Conservation (phyloP, 495 filamentous ascomycete genomes). For the Jackrogersella multiformis region DNA sequence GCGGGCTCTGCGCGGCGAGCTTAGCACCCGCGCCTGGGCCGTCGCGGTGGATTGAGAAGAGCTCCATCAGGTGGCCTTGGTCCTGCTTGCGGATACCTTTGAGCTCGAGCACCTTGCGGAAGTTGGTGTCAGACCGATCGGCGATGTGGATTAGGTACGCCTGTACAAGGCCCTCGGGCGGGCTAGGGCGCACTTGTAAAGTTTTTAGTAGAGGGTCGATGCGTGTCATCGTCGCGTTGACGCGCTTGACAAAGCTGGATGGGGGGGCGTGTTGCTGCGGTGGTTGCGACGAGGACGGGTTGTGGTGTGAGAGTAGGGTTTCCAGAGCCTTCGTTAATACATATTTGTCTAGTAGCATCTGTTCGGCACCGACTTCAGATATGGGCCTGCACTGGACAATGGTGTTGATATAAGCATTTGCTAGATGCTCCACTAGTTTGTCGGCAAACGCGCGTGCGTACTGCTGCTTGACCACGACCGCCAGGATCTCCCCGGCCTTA, state of each 20-base stretch:
- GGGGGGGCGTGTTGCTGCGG: slow-evolving; percentile 59
- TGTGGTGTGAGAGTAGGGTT: slow-evolving; percentile 69
- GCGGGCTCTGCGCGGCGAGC: slow-evolving; percentile 65
- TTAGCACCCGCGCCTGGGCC: slow-evolving; percentile 66
- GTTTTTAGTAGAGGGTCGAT: slow-evolving; percentile 95
- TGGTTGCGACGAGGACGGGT: slow-evolving; percentile 44
- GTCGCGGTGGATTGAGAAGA: slow-evolving; percentile 84
- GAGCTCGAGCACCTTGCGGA: slow-evolving; percentile 93
- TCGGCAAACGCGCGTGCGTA: slow-evolving; percentile 96
- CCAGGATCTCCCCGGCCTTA: slow-evolving; percentile 75
- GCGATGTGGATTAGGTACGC: slow-evolving; percentile 96
- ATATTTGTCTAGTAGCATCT: slow-evolving; percentile 97
- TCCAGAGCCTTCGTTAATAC: slow-evolving; percentile 85
- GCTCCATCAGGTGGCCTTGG: slow-evolving; percentile 82
- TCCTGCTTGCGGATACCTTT: slow-evolving; percentile 87
- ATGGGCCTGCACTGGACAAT: slow-evolving; percentile 90
- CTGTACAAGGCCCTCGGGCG: slow-evolving; percentile 93
- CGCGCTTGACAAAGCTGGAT: slow-evolving; percentile 82
- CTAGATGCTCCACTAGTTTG: slow-evolving; percentile 86
- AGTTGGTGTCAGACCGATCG: slow-evolving; percentile 90
- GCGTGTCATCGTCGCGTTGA: slow-evolving; percentile 82
- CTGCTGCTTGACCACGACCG: slow-evolving; percentile 86
- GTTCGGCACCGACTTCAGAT: slow-evolving; percentile 94
- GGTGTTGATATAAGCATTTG: slow-evolving; percentile 79
- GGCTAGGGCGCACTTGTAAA: slow-evolving; percentile 89